Evolutionary conservation across 345 rosid species (phyloP).

Genomic region (Jatropha curcas): DNA sequence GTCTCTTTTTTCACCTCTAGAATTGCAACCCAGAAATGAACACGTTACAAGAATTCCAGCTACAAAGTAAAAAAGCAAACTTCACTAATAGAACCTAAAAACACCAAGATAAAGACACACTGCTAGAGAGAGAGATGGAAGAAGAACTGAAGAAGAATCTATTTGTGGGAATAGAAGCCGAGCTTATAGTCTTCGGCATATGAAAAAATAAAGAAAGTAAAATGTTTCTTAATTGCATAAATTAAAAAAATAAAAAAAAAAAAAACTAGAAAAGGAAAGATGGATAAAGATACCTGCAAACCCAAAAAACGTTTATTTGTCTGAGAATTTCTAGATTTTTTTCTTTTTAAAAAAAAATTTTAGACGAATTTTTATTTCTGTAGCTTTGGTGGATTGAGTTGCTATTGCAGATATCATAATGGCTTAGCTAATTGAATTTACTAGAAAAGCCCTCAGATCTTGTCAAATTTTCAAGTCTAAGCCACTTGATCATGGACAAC

Average conservation of each 20-base stretch:
- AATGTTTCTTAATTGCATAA: neutral
- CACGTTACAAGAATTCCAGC: neutral
- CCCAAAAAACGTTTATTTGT: neutral
- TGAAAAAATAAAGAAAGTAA: neutral
- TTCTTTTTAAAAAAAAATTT: neutral
- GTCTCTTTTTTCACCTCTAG: constrained; percentile 4
- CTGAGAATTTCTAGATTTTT: neutral
- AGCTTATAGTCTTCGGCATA: constrained; percentile 9
- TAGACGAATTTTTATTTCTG: constrained; percentile 4
- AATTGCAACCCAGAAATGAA: constrained; percentile 13
- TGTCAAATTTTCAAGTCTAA: constrained; percentile 3
- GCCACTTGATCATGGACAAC: neutral
- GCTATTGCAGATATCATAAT: constrained; percentile 20
- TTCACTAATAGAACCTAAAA: constrained; percentile 6
- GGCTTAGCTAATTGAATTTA: neutral
- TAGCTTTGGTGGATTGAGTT: constrained; percentile 22
- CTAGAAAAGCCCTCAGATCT: constrained; percentile 2
- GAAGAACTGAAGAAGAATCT: neutral
- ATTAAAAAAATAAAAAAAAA: neutral
- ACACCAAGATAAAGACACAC: neutral
- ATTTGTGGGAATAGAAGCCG: constrained; percentile 11
- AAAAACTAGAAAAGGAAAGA: constrained; percentile 7
- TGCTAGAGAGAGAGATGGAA: neutral
- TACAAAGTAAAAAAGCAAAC: neutral
- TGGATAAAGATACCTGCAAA: constrained; percentile 18